A percentile compares a stretch with the other conserved stretches of the same genome.
Evolutionary conservation across 2,329 filamentous ascomycete species (phyloP).

Genomic region (Cladosporium sp.): DNA sequence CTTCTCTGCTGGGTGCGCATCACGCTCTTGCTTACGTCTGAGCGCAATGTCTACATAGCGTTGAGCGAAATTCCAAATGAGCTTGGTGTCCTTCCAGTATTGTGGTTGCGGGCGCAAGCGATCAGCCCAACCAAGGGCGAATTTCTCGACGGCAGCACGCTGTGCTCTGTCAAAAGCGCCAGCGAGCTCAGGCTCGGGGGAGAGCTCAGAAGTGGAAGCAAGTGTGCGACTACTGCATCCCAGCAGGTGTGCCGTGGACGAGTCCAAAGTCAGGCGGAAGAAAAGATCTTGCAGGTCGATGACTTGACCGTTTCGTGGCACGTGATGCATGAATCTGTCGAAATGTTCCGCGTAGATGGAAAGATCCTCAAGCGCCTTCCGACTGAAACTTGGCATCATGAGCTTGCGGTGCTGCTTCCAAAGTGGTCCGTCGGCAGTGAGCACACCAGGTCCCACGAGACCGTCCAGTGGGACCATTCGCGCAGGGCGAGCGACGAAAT

Average conservation of each 20-base stretch:
- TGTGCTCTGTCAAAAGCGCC: slow-evolving; percentile 42
- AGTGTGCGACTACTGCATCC: slow-evolving; percentile 34
- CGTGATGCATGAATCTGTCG: background rate
- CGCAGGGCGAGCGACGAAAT: slow-evolving; percentile 1
- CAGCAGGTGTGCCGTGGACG: slow-evolving; percentile 41
- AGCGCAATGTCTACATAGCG: slow-evolving; percentile 45
- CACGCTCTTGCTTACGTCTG: slow-evolving; percentile 15
- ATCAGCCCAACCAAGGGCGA: slow-evolving; percentile 34
- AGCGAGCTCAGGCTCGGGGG: slow-evolving; percentile 36
- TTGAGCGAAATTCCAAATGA: slow-evolving; percentile 42
- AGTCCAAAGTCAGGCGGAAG: slow-evolving; percentile 48
- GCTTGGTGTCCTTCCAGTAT: slow-evolving; percentile 34
- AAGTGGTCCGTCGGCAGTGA: slow-evolving; percentile 5
- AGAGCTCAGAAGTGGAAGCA: slow-evolving; percentile 13
- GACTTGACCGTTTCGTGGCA: slow-evolving; percentile 41
- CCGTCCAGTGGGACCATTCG: background rate
- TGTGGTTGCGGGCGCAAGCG: slow-evolving; percentile 33
- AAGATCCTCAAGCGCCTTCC: slow-evolving; percentile 2
- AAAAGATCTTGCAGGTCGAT: slow-evolving; percentile 42
- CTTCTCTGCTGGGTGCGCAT: background rate
- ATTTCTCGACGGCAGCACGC: slow-evolving; percentile 33
- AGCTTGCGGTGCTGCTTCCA: slow-evolving; percentile 8
- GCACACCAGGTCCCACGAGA: background rate
- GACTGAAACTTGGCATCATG: slow-evolving; percentile 10
- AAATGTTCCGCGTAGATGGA: background rate